These are phyloP conservation scores for Rhododendron mucronatum DNA, from an alignment of 148 eudicot genomes.

Conservation along the genomic window DNA sequence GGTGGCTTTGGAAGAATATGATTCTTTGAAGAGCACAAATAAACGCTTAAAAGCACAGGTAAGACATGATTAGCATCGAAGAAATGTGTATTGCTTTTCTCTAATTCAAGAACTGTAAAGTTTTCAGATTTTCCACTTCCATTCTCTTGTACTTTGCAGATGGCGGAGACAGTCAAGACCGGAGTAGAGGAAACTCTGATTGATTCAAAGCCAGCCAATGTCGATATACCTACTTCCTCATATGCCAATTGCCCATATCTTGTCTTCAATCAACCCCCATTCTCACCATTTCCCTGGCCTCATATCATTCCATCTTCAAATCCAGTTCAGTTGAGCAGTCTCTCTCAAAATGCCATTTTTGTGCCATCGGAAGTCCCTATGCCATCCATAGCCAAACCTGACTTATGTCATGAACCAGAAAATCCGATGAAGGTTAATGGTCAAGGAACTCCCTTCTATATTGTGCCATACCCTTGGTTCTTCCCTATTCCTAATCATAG, in stretches of 20 bases:
- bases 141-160: conserved; percentile 27
- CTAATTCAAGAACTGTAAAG: background rate
- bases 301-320: conserved; percentile 28
- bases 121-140: background rate
- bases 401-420: conserved; percentile 20
- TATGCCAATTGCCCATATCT: conserved; percentile 22
- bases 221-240: conserved; percentile 15
- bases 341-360: conserved; percentile 15
- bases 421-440: conserved; percentile 10
- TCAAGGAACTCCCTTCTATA: conserved; percentile 38
- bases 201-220: conserved; percentile 10
- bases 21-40: conserved; percentile 47
- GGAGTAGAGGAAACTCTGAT: conserved; percentile 28
- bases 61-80: background rate
- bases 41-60: conserved; percentile 56
- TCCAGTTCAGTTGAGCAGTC: conserved; percentile 15
- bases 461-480: conserved; percentile 54
- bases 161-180: conserved; percentile 24
- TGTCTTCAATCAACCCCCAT: conserved; percentile 24
- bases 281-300: conserved; percentile 35
- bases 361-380: conserved; percentile 18
- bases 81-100: background rate
- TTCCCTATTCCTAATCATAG: conserved; percentile 30
- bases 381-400: conserved; percentile 8
- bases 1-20: conserved; percentile 36